Percentiles rank a stretch among this genome's conserved stretches.
Conservation (phyloP, 495 filamentous ascomycete genomes). For the Hamigera avellanea region DNA sequence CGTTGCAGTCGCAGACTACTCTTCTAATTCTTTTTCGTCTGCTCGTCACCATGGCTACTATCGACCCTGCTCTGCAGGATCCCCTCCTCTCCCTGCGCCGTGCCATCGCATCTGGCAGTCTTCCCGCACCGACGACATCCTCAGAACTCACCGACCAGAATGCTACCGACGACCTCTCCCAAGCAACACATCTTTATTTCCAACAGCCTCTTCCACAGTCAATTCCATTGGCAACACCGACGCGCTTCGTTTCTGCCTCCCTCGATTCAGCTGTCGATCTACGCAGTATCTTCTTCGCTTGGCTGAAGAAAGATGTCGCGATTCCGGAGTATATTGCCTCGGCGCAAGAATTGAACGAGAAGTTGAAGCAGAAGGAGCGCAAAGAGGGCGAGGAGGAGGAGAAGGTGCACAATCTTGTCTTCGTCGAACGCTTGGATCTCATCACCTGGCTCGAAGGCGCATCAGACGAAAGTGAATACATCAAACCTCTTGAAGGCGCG, state of each 20-base stretch:
- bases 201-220: slow-evolving; percentile 45
- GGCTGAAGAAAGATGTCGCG: slow-evolving; percentile 77
- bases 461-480: slow-evolving; percentile 81
- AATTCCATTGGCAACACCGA: slow-evolving; percentile 63
- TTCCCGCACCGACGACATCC: slow-evolving; percentile 59
- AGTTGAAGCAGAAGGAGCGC: slow-evolving; percentile 48
- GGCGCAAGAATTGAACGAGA: slow-evolving; percentile 68
- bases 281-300: slow-evolving; percentile 89
- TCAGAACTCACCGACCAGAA: slow-evolving; percentile 38
- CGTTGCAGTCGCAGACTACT: not conserved
- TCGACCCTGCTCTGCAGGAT: slow-evolving; percentile 41
- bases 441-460: slow-evolving; percentile 87
- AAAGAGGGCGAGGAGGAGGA: slow-evolving; percentile 33
- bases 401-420: slow-evolving; percentile 69
- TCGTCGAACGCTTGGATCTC: slow-evolving; percentile 80
- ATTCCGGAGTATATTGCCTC: slow-evolving; percentile 84
- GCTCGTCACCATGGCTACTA: slow-evolving; percentile 14
- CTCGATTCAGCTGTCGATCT: slow-evolving; percentile 64
- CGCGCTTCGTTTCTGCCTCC: slow-evolving; percentile 65
- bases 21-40: not conserved
- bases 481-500: slow-evolving; percentile 65
- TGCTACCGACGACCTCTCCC: slow-evolving; percentile 47
- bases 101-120: slow-evolving; percentile 54
- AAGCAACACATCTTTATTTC: slow-evolving; percentile 78
- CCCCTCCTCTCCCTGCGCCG: slow-evolving; percentile 70